phyloP scores from a whole-genome alignment of 768 basidiomycete species.

The Naematelia aurantialba region DNA sequence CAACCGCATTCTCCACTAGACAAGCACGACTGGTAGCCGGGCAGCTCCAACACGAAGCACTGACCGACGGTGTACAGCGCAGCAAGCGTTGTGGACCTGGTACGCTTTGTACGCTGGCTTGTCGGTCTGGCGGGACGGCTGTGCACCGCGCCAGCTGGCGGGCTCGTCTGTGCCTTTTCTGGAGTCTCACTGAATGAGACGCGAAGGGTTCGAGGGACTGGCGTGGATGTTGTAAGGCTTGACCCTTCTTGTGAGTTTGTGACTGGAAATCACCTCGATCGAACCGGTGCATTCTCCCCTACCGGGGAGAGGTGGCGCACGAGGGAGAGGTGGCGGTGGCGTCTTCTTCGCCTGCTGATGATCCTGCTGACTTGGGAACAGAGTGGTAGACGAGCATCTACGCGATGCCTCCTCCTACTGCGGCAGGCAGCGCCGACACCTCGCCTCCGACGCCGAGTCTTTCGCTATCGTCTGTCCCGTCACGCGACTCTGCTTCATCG shows the following conservation, averaged over 20 bases:
- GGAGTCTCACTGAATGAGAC: not conserved
- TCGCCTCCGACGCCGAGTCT: slow-evolving; percentile 4
- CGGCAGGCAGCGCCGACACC: not conserved
- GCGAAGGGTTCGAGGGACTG: not conserved
- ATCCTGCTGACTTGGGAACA: not conserved
- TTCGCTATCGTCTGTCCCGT: slow-evolving; percentile 4
- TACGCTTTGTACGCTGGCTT: too few relatives aligned
- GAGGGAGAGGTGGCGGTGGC: not conserved
- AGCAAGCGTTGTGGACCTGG: too few relatives aligned
- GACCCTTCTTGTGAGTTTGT: not conserved
- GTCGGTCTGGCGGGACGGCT: not conserved
- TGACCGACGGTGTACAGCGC: too few relatives aligned
- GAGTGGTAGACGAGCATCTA: not conserved
- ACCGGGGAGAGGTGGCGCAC: not conserved
- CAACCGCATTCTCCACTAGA: not conserved
- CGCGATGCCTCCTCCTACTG: not conserved
- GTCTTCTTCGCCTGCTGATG: too few relatives aligned
- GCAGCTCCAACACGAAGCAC: too few relatives aligned
- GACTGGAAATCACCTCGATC: too few relatives aligned
- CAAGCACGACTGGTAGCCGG: too few relatives aligned
- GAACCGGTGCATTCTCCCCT: too few relatives aligned
- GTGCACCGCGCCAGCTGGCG: not conserved
- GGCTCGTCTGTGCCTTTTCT: not conserved
- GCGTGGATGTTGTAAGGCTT: not conserved
- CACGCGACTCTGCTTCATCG: slow-evolving; percentile 6